A percentile compares a stretch with the other conserved stretches of the same genome.
These are phyloP conservation scores for Pseudonectria foliicola DNA, from an alignment of 2,329 filamentous ascomycete species.

Conservation along the genomic window DNA sequence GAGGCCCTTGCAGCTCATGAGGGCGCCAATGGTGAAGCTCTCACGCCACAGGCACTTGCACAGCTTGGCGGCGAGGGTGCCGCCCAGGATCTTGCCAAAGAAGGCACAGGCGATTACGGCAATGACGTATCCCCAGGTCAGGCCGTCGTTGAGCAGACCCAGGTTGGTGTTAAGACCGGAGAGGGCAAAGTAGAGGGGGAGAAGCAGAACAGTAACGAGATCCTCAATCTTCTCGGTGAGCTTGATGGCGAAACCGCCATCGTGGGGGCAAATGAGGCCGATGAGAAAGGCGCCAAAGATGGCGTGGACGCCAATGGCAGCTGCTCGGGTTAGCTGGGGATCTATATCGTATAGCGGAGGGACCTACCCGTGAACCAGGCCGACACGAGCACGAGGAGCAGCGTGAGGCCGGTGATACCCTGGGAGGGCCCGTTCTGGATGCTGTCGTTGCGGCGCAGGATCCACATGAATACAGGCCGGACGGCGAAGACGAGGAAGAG, in stretches of 20 bases:
- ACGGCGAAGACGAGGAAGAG: slow-evolving; percentile 68
- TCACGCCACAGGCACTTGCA: slow-evolving; percentile 79
- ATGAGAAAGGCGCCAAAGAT: slow-evolving; percentile 92
- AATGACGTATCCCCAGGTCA: slow-evolving; percentile 84
- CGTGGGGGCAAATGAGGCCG: slow-evolving; percentile 83
- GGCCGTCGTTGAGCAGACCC: slow-evolving; percentile 72
- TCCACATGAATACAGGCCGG: slow-evolving; percentile 66
- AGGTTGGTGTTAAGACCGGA: slow-evolving; percentile 86
- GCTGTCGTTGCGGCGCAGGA: slow-evolving; percentile 66
- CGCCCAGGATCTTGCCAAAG: slow-evolving; percentile 75
- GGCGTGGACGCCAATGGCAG: slow-evolving; percentile 81
- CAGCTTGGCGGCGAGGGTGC: slow-evolving; percentile 66
- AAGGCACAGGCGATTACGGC: slow-evolving; percentile 79
- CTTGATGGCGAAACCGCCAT: slow-evolving; percentile 84
- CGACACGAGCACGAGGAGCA: slow-evolving; percentile 70
- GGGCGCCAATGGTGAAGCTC: slow-evolving; percentile 74
- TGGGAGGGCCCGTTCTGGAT: slow-evolving; percentile 86
- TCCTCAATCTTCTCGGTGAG: slow-evolving; percentile 93
- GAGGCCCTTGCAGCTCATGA: slow-evolving; percentile 96
- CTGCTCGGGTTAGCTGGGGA: slow-evolving; percentile 1
- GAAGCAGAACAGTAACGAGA: slow-evolving; percentile 72
- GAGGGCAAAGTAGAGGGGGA: slow-evolving; percentile 89
- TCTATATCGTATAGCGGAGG: background rate
- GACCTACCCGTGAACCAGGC: slow-evolving; percentile 68
- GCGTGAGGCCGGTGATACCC: slow-evolving; percentile 71